Percentiles rank a stretch among this genome's conserved stretches.
These are phyloP conservation scores for Plantago major DNA, from an alignment of 257 asterid species.

Conservation along the genomic window DNA sequence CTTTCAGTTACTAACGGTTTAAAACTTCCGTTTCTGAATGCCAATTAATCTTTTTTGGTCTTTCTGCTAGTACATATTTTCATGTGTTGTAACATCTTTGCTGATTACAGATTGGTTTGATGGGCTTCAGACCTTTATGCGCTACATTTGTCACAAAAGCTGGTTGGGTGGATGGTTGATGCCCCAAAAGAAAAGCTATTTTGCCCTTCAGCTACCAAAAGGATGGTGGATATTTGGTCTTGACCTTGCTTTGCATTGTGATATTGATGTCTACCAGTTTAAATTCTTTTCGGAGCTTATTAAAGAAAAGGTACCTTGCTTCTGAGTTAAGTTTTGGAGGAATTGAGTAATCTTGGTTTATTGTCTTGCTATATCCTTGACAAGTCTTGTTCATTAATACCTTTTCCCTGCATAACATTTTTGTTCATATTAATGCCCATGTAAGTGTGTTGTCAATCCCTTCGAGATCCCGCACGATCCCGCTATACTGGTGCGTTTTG, in stretches of 20 bases:
- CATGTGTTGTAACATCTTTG: constrained; percentile 13
- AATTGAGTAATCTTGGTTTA: not conserved
- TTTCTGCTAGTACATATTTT: constrained; percentile 15
- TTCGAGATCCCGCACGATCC: no score
- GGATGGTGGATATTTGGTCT: constrained; percentile 99
- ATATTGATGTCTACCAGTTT: constrained; percentile 91
- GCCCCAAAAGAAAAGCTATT: constrained; percentile 98
- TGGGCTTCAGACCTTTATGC: constrained; percentile 98
- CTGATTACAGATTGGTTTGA: constrained; percentile 90
- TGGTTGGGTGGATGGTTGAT: constrained; percentile 99
- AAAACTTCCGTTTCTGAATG: not conserved
- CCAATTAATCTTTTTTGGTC: not conserved
- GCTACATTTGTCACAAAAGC: constrained; percentile 94
- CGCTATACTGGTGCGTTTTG: no score
- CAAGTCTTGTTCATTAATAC: not conserved
- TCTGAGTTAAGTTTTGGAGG: not conserved
- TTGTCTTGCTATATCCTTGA: not conserved
- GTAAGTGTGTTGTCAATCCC: no score
- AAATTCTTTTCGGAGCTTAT: constrained; percentile 86
- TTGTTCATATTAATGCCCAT: no score
- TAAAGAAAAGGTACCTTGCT: constrained; percentile 64
- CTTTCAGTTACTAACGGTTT: not conserved
- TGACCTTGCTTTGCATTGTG: constrained; percentile 94
- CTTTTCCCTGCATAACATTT: no score
- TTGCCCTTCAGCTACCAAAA: constrained; percentile 91